Base-by-base conservation (phyloP, 2,329 filamentous ascomycete genomes). In the Trichoderma cornu-damae region DNA sequence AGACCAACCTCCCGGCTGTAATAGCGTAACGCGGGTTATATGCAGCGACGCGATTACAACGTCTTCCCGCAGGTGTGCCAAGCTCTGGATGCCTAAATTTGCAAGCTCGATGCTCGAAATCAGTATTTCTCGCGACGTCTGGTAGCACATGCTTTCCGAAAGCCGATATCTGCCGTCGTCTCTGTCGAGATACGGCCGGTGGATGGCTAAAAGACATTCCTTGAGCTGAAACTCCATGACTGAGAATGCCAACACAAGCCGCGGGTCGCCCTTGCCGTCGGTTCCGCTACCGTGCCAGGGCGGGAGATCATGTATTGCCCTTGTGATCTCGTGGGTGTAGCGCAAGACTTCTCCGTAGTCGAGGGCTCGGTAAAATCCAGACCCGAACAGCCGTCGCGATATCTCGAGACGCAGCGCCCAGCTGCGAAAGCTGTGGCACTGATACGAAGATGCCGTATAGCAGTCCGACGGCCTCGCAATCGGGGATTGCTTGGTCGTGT, bases 181-280 rank as follows among this genome's bases (percentile, higher is more conserved):
- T 20, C 52, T 55, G 6, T 30, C 52, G 0, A 55, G 22, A 5
- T 55, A 55, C 5, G 52, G 40, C 4, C 52, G 30, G 14, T 55
- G 52, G 0, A 55, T 37, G 34, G 52, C 16, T 3, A 46, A 18
- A 3, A 55, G 42, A 37, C 42, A 55, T 28, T 47, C 52, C 3
- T 55, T 55, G 42, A 55, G 52, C 16, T 55, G 42, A 38, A 55
- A 46, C 7, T 47, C 52, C 16, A 55, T 3, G 16, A 55, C 47
- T 14, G 42, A 32, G 4, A 35, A 55, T 5, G 42, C 11, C 16
- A 47, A 22, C 1, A 47, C 18, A 6, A 55, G 30, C 7, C 8
- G 12, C 38, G 42, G 22, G n/a, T 46, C 38, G 9, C 20, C 28
- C 26, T 53, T 53, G 9, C 26, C 14, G n/a, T 43, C 38, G 1